Base-by-base conservation (phyloP, 2,329 filamentous ascomycete genomes). In the Penicillium palitans region DNA sequence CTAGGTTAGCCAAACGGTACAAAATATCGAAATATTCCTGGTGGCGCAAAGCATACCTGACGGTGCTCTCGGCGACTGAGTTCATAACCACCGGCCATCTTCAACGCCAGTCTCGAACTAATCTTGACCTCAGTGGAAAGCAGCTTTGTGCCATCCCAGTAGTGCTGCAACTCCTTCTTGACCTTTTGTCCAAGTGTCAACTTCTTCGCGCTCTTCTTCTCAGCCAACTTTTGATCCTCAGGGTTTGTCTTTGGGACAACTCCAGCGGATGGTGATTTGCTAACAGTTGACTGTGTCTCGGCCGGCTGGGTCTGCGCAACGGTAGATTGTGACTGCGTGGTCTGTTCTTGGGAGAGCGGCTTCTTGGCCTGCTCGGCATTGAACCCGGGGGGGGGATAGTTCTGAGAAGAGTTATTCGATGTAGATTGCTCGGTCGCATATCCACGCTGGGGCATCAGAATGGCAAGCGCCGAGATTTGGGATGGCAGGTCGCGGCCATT, bases 81-180 rank as follows among this genome's bases (percentile, higher is more conserved):
- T 77, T 99, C 95, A 78, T 99, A 99, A 8, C 95, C 95, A 59
- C 91, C 93, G 15, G 93, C 92, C 95, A 99, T 99, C 81, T 97
- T 98, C 75, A 97, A 77, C 6, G 93, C 95, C 65, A 99, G 80
- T 62, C 89, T 89, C 61, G 90, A 91, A 75, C 93, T 98, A 74
- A 99, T 99, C 77, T 82, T 91, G 72, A 98, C 87, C 78, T 99
- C 95, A 2, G 91, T 90, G 24, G 89, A 93, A 66, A 99, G 81
- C 70, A 99, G 82, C 78, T 99, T 99, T 29, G 92, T 98, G 60
- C 95, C 95, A 77, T 99, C 95, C 93, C 95, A 98, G 80, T 99
- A 99, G 76, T 99, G 95, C 61, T 88, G 86, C 15, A 83, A 83
- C 77, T 99, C 95, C 76, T 96, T 93, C 83, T 96, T 99, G 71